Conservation (phyloP, 179 eudicot species). For the Beta macrorhiza region DNA sequence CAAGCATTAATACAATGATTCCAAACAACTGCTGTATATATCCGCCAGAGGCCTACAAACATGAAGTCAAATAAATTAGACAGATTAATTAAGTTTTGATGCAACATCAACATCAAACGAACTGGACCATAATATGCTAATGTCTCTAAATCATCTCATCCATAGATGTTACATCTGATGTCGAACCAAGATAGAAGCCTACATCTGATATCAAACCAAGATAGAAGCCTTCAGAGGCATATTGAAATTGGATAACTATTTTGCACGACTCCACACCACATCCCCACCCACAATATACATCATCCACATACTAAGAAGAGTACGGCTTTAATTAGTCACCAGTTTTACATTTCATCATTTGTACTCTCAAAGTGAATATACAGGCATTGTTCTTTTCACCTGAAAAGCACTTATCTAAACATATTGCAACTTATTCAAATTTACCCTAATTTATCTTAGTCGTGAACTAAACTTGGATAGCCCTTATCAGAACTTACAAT, state of each 20-base stretch:
- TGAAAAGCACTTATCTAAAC: not conserved
- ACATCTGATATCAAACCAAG: not conserved
- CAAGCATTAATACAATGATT: constrained; percentile 16
- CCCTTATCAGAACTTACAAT: not conserved
- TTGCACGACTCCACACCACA: not conserved
- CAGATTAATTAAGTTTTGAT: not conserved
- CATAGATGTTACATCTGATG: not conserved
- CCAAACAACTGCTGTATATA: constrained; percentile 18
- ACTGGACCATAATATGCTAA: not conserved
- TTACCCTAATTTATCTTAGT: not conserved
- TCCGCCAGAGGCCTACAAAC: constrained; percentile 8
- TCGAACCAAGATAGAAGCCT: not conserved
- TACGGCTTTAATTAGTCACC: not conserved
- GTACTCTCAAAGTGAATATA: not conserved
- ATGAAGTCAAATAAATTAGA: not conserved
- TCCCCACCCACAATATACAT: not conserved
- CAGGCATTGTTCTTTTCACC: not conserved
- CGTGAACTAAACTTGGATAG: not conserved
- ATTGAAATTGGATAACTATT: not conserved
- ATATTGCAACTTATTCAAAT: not conserved
- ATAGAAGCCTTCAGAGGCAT: not conserved
- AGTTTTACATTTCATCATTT: not conserved
- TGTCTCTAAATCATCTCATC: constrained; percentile 2
- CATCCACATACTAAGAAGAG: not conserved
- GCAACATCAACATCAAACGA: not conserved